These are phyloP conservation scores for Penicillium crystallinum DNA, from an alignment of 495 filamentous ascomycete genomes.

Conservation along the genomic window DNA sequence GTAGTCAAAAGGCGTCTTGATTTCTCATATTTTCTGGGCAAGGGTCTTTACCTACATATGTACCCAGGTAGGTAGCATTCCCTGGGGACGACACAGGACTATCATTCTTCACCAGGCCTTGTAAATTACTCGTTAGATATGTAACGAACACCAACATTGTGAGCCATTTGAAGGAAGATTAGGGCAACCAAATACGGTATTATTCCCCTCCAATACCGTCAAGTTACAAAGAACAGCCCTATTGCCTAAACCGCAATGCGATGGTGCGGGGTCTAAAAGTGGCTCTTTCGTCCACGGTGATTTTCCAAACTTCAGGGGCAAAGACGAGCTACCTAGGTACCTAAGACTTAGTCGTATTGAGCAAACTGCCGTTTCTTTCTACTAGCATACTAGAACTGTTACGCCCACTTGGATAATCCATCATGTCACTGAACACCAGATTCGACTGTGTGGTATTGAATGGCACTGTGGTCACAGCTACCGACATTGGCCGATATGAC, in stretches of 20 bases:
- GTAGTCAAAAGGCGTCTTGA: too few species aligned
- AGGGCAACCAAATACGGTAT: background rate
- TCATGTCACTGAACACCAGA: background rate
- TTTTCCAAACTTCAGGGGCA: too few species aligned
- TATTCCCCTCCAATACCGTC: background rate
- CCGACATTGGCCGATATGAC: background rate
- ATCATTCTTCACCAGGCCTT: background rate
- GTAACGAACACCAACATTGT: background rate
- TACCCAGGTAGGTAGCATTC: too few species aligned
- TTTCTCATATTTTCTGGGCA: too few species aligned
- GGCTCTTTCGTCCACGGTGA: too few species aligned
- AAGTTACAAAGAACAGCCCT: background rate
- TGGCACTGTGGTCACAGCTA: background rate
- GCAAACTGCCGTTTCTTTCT: too few species aligned
- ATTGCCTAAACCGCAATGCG: background rate
- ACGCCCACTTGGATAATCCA: background rate
- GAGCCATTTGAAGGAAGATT: background rate
- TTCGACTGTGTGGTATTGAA: background rate
- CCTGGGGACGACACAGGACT: background rate
- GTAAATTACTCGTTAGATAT: background rate
- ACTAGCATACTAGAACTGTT: background rate
- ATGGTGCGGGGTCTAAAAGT: too few species aligned
- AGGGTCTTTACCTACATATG: too few species aligned
- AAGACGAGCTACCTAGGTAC: too few species aligned
- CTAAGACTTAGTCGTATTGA: background rate